Percentiles rank a stretch among this genome's conserved stretches.
Conservation (phyloP, 2,329 filamentous ascomycete genomes). For the Trichoderma semiorbis region DNA sequence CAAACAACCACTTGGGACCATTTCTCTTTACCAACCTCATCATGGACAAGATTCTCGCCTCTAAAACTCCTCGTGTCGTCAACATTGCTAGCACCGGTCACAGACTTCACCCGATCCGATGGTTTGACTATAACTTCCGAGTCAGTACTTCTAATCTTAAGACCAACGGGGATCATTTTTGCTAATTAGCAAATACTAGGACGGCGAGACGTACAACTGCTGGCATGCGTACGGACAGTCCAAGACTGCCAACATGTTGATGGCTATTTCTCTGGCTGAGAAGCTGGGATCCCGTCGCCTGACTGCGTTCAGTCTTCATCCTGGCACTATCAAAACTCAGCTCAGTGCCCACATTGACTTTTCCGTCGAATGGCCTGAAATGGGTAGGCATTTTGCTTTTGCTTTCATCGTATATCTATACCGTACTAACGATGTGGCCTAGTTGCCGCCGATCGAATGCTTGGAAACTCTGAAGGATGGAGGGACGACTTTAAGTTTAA, state of each 20-base stretch:
- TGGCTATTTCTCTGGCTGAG: conserved; percentile 29
- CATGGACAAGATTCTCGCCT: conserved; percentile 29
- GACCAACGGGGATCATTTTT: background rate
- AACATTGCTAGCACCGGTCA: conserved; percentile 41
- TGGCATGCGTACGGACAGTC: conserved; percentile 9
- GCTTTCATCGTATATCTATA: background rate
- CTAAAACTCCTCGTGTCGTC: conserved; percentile 35
- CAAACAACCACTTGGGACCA: conserved; percentile 37
- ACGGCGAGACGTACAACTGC: conserved; percentile 9
- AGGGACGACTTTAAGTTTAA: background rate
- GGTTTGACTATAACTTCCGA: conserved; percentile 42
- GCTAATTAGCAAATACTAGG: background rate
- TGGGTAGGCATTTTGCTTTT: background rate
- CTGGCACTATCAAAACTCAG: conserved; percentile 30
- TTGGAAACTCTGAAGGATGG: conserved; percentile 7
- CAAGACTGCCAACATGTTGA: conserved; percentile 7
- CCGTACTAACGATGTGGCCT: background rate
- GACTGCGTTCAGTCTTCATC: conserved; percentile 34
- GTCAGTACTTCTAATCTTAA: conserved; percentile 19
- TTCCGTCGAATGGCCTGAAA: background rate
- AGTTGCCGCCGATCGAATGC: background rate
- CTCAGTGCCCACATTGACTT: conserved; percentile 26
- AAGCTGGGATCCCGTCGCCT: conserved; percentile 31
- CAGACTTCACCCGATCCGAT: conserved; percentile 39
- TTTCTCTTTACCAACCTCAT: conserved; percentile 41